Evolutionary conservation across 345 rosid genomes (phyloP).

Genomic region (Toxicodendron radicans): DNA sequence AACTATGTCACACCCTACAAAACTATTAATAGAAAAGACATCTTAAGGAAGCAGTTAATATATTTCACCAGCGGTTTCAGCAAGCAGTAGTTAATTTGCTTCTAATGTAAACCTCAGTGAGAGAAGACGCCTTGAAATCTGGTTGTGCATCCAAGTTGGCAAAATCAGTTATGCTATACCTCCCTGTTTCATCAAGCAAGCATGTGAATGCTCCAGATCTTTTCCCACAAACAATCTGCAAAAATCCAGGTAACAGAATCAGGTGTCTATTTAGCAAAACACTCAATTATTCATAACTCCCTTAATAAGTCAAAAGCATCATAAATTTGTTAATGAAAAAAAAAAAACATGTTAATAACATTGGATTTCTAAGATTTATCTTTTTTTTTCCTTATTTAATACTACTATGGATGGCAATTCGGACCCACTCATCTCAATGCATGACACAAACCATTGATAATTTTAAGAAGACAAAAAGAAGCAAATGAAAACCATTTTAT

Average conservation of each 20-base stretch:
- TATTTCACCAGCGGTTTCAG: too few species aligned
- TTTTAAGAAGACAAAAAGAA: neutral
- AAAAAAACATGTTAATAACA: neutral
- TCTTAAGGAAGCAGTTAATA: too few species aligned
- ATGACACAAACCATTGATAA: neutral
- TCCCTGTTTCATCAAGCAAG: constrained; percentile 82
- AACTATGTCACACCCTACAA: too few species aligned
- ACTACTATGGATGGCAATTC: too few species aligned
- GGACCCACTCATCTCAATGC: neutral
- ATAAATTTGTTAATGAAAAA: neutral
- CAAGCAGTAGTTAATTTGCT: too few species aligned
- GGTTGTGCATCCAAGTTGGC: constrained; percentile 51
- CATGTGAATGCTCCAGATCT: constrained; percentile 86
- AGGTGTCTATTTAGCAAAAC: neutral
- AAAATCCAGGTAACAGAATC: constrained; percentile 14
- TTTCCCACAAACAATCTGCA: constrained; percentile 86
- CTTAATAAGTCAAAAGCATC: neutral
- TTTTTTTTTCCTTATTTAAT: neutral
- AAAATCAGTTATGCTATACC: constrained; percentile 56
- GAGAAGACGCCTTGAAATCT: constrained; percentile 75
- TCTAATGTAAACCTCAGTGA: too few species aligned
- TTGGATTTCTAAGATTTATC: neutral
- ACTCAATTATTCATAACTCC: neutral
- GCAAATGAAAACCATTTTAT: neutral
- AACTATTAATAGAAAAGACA: too few species aligned